Evolutionary conservation across 169 alveolate species (phyloP), one percentile per base, ranked within the genome.

Genomic region (Plasmodium relictum): DNA sequence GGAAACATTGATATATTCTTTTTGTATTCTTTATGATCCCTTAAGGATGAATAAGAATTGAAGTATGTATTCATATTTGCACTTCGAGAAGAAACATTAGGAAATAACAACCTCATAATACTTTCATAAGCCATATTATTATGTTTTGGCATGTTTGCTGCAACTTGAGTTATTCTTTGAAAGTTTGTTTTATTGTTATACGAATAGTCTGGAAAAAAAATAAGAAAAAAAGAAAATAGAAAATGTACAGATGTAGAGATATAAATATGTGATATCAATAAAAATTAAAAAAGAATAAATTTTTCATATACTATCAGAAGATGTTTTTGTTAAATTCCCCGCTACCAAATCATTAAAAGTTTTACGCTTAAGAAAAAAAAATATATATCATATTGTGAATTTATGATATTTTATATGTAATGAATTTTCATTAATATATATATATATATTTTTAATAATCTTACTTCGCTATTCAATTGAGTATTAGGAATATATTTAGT

Each of bases 401-500:
- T 18, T 6, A 18, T 45, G 31, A 16, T 18, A 0, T 20, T 61
- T 14, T 61, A 12, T 10, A 61, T 16, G 24, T 7, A 61, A 0
- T 0, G 39, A 61, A 61, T 6, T 6, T 20, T 6, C 14, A 16
- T 18, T 20, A 22, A 52, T 10, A 52, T 52, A 52, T 16, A 52
- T 26, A 16, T 59, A 59, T 18, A 59, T 59, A 59, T 59, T 59
- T 59, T 22, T 59, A 16, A 22, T 59, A 0, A 8, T 14, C 14
- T 24, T 68, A 68, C 83, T 74, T 68, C 73, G 24, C 9, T 31
- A 6, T 80, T 59, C 24, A 54, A 39, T n/a, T 69, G 62, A 44
- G 69, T 80, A 20, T 70, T 80, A 8, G 91, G 91, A 20, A 80
- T 68, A 44, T 80, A 80, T 70, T 80, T 80, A n/a, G 83, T 80